Percentiles rank a stretch among this genome's conserved stretches.
Conservation (phyloP, 805 yeast species). For the Kluyveromyces dobzhanskii region DNA sequence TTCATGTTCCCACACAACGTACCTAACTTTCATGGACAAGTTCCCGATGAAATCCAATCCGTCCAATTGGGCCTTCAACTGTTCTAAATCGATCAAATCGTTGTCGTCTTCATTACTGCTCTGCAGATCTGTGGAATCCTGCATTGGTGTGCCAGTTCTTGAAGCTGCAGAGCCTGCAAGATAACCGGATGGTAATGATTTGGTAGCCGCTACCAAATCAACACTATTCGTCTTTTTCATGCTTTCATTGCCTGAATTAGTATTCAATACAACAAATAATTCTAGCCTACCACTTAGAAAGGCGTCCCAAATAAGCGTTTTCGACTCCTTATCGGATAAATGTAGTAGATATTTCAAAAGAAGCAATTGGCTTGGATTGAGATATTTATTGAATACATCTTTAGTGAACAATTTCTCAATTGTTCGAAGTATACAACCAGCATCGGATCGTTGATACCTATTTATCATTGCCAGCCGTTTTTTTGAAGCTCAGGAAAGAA, state of each 20-base stretch:
- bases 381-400: slow-evolving; percentile 38
- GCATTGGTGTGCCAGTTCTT: background rate
- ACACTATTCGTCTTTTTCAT: background rate
- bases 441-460: slow-evolving; percentile 27
- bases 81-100: slow-evolving; percentile 30
- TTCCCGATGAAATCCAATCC: slow-evolving; percentile 43
- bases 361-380: slow-evolving; percentile 49
- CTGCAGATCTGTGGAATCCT: background rate
- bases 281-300: slow-evolving; percentile 32
- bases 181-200: background rate
- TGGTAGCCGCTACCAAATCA: background rate
- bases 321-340: slow-evolving; percentile 19
- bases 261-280: slow-evolving; percentile 21
- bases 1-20: slow-evolving; percentile 62
- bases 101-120: slow-evolving; percentile 7
- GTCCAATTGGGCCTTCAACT: slow-evolving; percentile 33
- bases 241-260: background rate
- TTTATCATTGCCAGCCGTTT: slow-evolving; percentile 5
- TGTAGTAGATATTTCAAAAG: slow-evolving; percentile 40
- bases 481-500: background rate
- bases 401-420: slow-evolving; percentile 31
- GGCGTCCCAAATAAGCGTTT: slow-evolving; percentile 35
- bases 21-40: slow-evolving; percentile 56
- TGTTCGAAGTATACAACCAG: slow-evolving; percentile 25
- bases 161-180: background rate